These are phyloP conservation scores for Lobulomyces angularis DNA, from an alignment of 192 early-diverging fungal genomes.

Conservation along the genomic window DNA sequence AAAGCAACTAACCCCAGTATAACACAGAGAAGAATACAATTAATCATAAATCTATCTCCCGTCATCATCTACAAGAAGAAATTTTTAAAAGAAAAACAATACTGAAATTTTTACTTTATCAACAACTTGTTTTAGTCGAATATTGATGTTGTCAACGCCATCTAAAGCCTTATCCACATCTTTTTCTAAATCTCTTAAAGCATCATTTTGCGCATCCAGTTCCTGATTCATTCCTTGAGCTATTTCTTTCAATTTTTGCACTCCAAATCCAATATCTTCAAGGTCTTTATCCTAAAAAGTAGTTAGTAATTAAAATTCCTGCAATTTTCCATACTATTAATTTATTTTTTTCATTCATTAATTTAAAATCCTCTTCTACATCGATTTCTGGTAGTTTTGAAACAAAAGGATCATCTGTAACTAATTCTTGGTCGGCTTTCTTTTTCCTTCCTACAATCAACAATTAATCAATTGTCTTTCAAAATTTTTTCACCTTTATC, in stretches of 20 bases:
- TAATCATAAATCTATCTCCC: slow-evolving; percentile 49
- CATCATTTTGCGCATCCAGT: slow-evolving; percentile 43
- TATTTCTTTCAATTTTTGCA: slow-evolving; percentile 35
- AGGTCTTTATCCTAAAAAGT: slow-evolving; percentile 32
- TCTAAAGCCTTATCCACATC: slow-evolving; percentile 44
- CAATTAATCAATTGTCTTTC: background rate
- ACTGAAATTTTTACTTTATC: slow-evolving; percentile 28
- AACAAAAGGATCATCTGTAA: slow-evolving; percentile 25
- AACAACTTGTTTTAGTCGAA: slow-evolving; percentile 37
- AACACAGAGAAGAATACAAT: slow-evolving; percentile 45
- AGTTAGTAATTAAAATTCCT: slow-evolving; percentile 1
- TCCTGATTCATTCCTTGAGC: slow-evolving; percentile 45
- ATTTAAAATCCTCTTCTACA: slow-evolving; percentile 45
- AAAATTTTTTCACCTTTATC: background rate
- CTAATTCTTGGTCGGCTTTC: slow-evolving; percentile 1
- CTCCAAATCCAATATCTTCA: slow-evolving; percentile 35
- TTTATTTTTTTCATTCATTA: slow-evolving; percentile 37
- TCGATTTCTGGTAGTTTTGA: slow-evolving; percentile 50
- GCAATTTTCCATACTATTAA: slow-evolving; percentile 22
- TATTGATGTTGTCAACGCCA: slow-evolving; percentile 44
- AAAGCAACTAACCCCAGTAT: slow-evolving; percentile 42
- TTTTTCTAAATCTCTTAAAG: slow-evolving; percentile 34
- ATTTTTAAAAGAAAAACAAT: slow-evolving; percentile 1
- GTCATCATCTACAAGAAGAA: slow-evolving; percentile 37
- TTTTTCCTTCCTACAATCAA: slow-evolving; percentile 15